Evolutionary conservation across 805 yeast species (phyloP), one percentile per base, ranked within the genome.

Genomic region (Candida ulmi): DNA sequence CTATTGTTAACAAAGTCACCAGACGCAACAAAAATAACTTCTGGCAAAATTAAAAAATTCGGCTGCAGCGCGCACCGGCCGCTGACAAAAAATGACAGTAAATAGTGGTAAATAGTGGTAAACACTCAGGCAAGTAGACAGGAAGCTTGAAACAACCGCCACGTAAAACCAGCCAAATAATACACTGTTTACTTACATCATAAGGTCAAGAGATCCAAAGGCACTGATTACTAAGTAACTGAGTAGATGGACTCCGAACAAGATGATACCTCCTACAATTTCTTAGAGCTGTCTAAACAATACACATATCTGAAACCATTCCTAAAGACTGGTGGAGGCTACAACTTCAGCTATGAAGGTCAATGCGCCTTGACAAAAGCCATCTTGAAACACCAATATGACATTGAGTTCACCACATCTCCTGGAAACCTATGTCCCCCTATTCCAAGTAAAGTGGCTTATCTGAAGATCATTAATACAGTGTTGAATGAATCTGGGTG

Each of bases 351-450:
- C 13, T 34, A 41, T 21, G 32, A 35, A 11, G 49, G 51, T 5
- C 53, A 45, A 37, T 44, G 47, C 28, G 41, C 46, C 11, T 33
- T 52, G 17, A 45, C 54, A 5, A 41, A 25, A 17, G 51, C 42
- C 2, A 39, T 47, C 6, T 28, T 52, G 18, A 23, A 42, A 8
- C 33, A 45, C 12, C 26, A 39, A 18, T 47, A 38, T 26, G 24
- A 37, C 1, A 17, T 50, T 8, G 32, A 42, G 0, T 27, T 52
- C 8, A 38, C 35, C 0, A 8, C 41, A 1, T n/a, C 35, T 3
- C 28, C 36, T 8, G 46, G 45, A 1, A 46, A 45, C 27, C 19
- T 52, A 23, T 40, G 50, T 16, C 56, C 56, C 3, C 43, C 48
- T 7, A 21, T 52, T 13, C 54, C 54, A 1, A 50, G 49, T 1